Percentiles rank a stretch among this genome's conserved stretches.
These are phyloP conservation scores for Carex cristatella DNA, from an alignment of 176 grass and related monocot species.

Conservation along the genomic window DNA sequence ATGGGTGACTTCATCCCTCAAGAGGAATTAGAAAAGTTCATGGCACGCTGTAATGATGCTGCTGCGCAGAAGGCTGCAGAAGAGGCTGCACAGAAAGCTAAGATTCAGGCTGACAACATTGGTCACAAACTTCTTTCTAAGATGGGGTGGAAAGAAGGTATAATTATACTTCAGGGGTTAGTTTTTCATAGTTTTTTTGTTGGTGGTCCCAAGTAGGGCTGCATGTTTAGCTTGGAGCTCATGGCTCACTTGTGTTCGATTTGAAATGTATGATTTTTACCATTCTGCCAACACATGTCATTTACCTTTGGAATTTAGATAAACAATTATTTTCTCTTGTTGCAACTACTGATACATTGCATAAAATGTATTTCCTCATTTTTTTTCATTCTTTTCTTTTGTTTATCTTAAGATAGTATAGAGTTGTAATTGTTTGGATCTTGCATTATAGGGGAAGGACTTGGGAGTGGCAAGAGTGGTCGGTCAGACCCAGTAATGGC, in stretches of 20 bases:
- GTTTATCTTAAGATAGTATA: neutral
- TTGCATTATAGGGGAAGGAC: slow-evolving; percentile 72
- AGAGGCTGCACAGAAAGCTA: slow-evolving; percentile 89
- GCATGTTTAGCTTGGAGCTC: neutral
- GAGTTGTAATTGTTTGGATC: slow-evolving; percentile 2
- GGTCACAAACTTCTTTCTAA: slow-evolving; percentile 96
- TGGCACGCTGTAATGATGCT: slow-evolving; percentile 70
- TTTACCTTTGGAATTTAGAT: no score
- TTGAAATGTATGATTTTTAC: no score
- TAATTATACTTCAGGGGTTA: neutral
- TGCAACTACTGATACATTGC: neutral
- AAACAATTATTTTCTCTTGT: neutral
- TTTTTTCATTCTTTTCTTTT: neutral
- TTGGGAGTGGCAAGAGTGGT: slow-evolving; percentile 82
- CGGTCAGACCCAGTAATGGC: slow-evolving; percentile 80
- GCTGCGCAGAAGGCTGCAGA: slow-evolving; percentile 55
- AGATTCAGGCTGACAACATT: slow-evolving; percentile 97
- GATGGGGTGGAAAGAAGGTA: slow-evolving; percentile 99
- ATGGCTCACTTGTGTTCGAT: neutral
- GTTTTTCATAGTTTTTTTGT: neutral
- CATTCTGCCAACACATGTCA: no score
- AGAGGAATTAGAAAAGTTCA: slow-evolving; percentile 90
- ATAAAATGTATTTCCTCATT: neutral
- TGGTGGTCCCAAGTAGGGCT: neutral
- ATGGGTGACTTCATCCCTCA: slow-evolving; percentile 97